Evolutionary conservation across 129 eudicot species (phyloP).

Genomic region (Flaveria bidentis): DNA sequence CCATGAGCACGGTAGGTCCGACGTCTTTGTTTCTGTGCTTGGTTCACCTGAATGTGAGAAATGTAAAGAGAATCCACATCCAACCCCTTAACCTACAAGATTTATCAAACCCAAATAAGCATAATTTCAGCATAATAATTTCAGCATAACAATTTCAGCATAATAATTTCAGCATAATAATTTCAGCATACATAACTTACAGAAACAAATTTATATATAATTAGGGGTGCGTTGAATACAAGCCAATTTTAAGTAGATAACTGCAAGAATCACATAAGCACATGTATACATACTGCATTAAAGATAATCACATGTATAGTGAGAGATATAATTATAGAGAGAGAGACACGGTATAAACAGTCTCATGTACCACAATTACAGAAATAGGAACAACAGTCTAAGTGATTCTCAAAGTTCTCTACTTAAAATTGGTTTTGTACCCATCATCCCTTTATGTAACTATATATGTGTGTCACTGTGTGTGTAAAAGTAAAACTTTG

Average conservation of each 20-base stretch:
- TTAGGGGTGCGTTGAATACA: too few species aligned
- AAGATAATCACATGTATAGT: too few species aligned
- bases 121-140: not conserved
- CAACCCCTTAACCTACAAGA: conserved; percentile 53
- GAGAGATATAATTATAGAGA: too few species aligned
- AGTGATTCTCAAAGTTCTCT: not conserved
- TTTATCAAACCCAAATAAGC: not conserved
- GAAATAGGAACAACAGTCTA: too few species aligned
- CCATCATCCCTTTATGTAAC: not conserved
- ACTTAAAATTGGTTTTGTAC: too few species aligned
- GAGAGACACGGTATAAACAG: too few species aligned
- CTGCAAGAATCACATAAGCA: too few species aligned
- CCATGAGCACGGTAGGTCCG: conserved; percentile 68
- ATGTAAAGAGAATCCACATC: conserved; percentile 66
- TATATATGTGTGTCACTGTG: not conserved
- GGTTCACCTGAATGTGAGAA: conserved; percentile 66
- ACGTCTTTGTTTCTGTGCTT: conserved; percentile 64
- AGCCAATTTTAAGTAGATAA: too few species aligned
- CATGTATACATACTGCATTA: too few species aligned
- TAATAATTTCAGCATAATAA: too few species aligned
- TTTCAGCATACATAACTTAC: not conserved
- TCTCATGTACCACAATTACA: too few species aligned
- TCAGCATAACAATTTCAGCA: not conserved
- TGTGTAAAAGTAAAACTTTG: not conserved
- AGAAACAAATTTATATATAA: not conserved